Evolutionary conservation across 305 asterid genomes (phyloP).

Genomic region (Rubia tinctorum): DNA sequence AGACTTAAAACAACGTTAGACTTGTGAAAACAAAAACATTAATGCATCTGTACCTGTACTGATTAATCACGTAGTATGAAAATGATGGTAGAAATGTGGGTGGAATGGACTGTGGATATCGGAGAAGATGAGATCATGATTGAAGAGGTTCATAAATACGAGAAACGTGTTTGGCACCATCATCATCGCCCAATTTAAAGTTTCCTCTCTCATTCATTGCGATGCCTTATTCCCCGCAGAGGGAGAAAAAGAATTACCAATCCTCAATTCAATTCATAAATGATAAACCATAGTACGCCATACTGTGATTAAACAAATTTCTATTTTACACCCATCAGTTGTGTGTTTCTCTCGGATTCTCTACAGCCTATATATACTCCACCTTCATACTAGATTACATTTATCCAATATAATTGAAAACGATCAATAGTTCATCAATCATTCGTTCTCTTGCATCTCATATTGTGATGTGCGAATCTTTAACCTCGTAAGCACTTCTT

Average conservation of each 20-base stretch:
- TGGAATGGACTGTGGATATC: not conserved
- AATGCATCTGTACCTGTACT: not conserved
- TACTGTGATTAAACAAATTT: not conserved
- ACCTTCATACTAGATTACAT: no score
- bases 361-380: no score
- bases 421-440: no score
- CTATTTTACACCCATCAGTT: no score
- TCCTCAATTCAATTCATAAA: not conserved
- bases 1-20: constrained; percentile 3
- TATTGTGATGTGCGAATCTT: no score
- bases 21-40: not conserved
- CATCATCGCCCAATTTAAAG: constrained; percentile 16
- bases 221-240: not conserved
- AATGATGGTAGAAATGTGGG: constrained; percentile 7
- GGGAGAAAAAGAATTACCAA: not conserved
- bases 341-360: no score
- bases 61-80: not conserved
- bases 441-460: no score
- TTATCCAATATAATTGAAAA: no score
- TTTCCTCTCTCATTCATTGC: constrained; percentile 6
- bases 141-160: constrained; percentile 12
- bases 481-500: no score
- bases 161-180: constrained; percentile 20
- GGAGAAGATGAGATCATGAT: constrained; percentile 13
- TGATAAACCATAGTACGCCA: not conserved